Base-by-base conservation (phyloP, 2,329 filamentous ascomycete species). In the Cytospora schulzeri region DNA sequence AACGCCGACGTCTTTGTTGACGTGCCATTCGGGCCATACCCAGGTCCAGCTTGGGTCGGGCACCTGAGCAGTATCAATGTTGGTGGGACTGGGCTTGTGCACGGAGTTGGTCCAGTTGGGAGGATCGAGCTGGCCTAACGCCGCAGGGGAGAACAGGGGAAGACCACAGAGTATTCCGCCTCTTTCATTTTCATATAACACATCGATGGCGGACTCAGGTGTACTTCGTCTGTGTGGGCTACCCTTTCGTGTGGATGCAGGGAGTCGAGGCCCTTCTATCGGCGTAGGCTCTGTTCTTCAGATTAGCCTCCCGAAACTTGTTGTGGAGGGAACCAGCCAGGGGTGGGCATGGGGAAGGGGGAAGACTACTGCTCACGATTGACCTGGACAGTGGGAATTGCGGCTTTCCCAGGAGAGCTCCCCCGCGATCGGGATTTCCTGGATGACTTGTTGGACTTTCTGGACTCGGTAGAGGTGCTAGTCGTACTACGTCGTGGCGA, bases 11-110 rank as follows among this genome's bases (percentile, higher is more conserved):
- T 94, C 92, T 84, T 92, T 80, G 65, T 86, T 83, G 69, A 90
- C 72, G 31, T 79, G 81, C 88, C 87, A 90, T 59, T 87, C 85
- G 2, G 85, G 81, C 86, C 86, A 89, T 1, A 79, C 87, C 95
- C 95, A 99, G 73, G 92, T 88, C 95, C 95, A 99, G 67, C 89
- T 92, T 7, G 95, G 95, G 74, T 99, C 95, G 0, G 95, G 95
- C 1, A 97, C 87, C 75, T 97, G 93, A 0, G 94, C 93, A 66
- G 92, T 97, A 66, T 89, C 86, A 67, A 94, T 96, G 73, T 83
- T 78, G 12, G 86, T 89, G 14, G 85, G 84, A 59, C 85, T 88
- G 14, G 85, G 76, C 67, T 85, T 85, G 69, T 87, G 81, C 28
- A 80, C 84, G 24, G 78, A 78, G 69, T 93, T 97, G 57, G 93